Percentiles rank a stretch among this genome's conserved stretches.
Evolutionary conservation across 306 rosid species (phyloP).

Genomic region (Crotalaria pallida): DNA sequence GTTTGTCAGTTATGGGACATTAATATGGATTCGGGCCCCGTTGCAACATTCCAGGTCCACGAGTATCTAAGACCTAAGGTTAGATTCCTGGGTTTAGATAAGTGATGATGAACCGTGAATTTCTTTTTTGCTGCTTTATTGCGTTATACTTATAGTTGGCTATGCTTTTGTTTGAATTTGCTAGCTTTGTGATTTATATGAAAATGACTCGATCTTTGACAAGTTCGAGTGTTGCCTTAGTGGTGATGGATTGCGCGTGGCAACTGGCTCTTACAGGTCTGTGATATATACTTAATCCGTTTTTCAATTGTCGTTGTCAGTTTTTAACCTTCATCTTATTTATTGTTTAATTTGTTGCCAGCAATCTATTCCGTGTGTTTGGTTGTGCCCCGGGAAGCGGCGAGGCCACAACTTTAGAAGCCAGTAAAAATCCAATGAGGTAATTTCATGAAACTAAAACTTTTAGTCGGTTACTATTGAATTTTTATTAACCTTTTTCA

Average conservation of each 20-base stretch:
- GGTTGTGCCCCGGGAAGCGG: constrained; percentile 79
- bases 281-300: neutral
- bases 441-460: constrained; percentile 21
- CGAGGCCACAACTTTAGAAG: constrained; percentile 86
- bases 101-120: neutral
- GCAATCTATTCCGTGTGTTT: constrained; percentile 93
- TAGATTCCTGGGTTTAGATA: constrained; percentile 15
- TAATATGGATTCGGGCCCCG: constrained; percentile 97
- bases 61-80: constrained; percentile 97
- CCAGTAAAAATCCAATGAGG: constrained; percentile 99
- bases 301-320: neutral
- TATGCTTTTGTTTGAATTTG: constrained; percentile 24
- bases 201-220: constrained; percentile 91
- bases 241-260: constrained; percentile 81
- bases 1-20: constrained; percentile 96
- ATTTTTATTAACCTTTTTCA: neutral
- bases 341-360: constrained; percentile 40
- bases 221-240: constrained; percentile 98
- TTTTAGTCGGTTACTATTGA: neutral
- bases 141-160: constrained; percentile 16
- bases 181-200: constrained; percentile 92
- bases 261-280: constrained; percentile 98
- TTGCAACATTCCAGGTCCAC: constrained; percentile 92
- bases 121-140: constrained; percentile 17
- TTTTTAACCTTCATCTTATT: neutral